These are phyloP conservation scores for Ophiostoma quercus DNA, from an alignment of 2,329 filamentous ascomycete genomes.

Conservation along the genomic window DNA sequence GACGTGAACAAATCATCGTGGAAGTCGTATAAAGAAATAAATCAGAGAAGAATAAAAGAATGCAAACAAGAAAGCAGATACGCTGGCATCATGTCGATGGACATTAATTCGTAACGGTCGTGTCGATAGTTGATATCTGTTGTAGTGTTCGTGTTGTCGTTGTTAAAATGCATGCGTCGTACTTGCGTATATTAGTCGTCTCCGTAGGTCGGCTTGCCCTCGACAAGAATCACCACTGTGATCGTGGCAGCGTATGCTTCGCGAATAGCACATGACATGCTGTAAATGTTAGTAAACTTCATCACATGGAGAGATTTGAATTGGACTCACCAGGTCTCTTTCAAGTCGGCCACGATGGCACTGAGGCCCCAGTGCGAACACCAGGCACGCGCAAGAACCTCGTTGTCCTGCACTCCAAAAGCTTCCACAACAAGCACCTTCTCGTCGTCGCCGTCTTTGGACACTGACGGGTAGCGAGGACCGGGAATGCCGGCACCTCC, in stretches of 20 bases:
- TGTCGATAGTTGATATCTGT: slow-evolving; percentile 6
- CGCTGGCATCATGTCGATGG: slow-evolving; percentile 1
- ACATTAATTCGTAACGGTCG: slow-evolving; percentile 3
- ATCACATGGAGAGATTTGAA: not conserved
- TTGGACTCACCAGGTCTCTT: slow-evolving; percentile 57
- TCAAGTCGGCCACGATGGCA: slow-evolving; percentile 64
- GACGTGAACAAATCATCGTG: not conserved
- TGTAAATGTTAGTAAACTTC: slow-evolving; percentile 30
- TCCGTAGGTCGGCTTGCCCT: slow-evolving; percentile 32
- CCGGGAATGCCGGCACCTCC: slow-evolving; percentile 24
- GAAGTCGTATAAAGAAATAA: not conserved
- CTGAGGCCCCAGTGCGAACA: slow-evolving; percentile 69
- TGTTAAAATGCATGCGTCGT: not conserved
- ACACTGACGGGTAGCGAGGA: slow-evolving; percentile 24
- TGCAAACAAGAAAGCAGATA: not conserved
- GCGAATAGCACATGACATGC: slow-evolving; percentile 67
- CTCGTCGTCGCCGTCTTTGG: slow-evolving; percentile 49
- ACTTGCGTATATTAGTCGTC: slow-evolving; percentile 22
- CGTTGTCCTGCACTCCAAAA: slow-evolving; percentile 67
- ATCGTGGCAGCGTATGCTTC: slow-evolving; percentile 70
- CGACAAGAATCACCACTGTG: slow-evolving; percentile 65
- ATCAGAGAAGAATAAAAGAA: not conserved
- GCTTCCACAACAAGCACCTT: slow-evolving; percentile 67
- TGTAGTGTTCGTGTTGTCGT: not conserved
- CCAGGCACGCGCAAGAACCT: slow-evolving; percentile 71